A percentile compares a stretch with the other conserved stretches of the same genome.
phyloP scores from a whole-genome alignment of 1,284 basidiomycete genomes.

The Xerocomus amazonicus region DNA sequence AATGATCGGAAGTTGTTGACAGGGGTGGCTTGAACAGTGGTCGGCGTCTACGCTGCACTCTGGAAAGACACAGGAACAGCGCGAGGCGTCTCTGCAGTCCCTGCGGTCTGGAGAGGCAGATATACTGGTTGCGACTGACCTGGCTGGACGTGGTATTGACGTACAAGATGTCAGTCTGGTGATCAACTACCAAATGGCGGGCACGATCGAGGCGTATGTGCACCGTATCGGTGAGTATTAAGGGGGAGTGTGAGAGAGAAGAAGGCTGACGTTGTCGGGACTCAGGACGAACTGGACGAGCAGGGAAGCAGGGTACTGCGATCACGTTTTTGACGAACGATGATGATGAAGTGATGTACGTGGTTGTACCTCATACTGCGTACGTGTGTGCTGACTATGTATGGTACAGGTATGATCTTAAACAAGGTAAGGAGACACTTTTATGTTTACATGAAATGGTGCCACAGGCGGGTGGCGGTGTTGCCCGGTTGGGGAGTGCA shows the following conservation, averaged over 20 bases:
- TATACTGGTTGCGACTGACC: conserved; percentile 93
- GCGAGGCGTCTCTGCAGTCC: conserved; percentile 86
- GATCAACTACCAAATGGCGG: conserved; percentile 97
- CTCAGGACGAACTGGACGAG: conserved; percentile 90
- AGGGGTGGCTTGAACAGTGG: conserved; percentile 51
- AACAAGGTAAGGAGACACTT: conserved; percentile 57
- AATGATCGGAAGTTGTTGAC: conserved; percentile 8
- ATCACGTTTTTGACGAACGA: conserved; percentile 96
- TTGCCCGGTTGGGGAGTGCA: too few relatives aligned
- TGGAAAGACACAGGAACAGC: conserved; percentile 95
- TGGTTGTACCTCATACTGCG: conserved; percentile 21
- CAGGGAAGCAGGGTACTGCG: conserved; percentile 88
- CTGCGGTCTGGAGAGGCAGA: conserved; percentile 82
- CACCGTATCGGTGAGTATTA: conserved; percentile 85
- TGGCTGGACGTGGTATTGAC: conserved; percentile 98
- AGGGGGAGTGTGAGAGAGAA: conserved; percentile 7
- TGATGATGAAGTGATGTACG: conserved; percentile 96
- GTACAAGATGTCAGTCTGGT: conserved; percentile 95
- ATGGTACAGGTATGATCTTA: conserved; percentile 75
- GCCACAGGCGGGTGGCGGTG: too few relatives aligned
- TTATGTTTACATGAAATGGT: too few relatives aligned
- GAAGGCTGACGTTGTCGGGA: conserved; percentile 6
- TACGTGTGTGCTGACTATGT: conserved; percentile 13
- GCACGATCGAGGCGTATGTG: conserved; percentile 94
- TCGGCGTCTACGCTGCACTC: conserved; percentile 89